These are phyloP conservation scores for Neurospora sp. DNA, from an alignment of 495 filamentous ascomycete genomes.

Conservation along the genomic window DNA sequence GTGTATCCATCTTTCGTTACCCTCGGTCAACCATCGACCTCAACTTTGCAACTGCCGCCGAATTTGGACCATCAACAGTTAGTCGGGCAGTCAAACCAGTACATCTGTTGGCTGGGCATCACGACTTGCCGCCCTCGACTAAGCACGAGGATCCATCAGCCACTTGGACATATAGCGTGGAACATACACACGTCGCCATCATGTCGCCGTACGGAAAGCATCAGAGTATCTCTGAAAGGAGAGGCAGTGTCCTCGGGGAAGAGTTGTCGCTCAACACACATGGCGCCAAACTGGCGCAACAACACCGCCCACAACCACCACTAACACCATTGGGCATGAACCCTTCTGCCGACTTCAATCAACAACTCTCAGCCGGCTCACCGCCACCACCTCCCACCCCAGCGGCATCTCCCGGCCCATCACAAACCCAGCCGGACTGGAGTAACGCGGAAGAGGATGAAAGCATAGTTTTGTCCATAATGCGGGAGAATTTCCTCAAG, in stretches of 20 bases:
- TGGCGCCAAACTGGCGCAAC: slow-evolving; percentile 36
- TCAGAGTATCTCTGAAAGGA: slow-evolving; percentile 34
- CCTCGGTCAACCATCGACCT: neutral
- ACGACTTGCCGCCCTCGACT: slow-evolving; percentile 1
- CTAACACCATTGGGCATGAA: slow-evolving; percentile 43
- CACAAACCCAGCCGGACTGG: slow-evolving; percentile 42
- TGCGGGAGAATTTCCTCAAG: slow-evolving; percentile 42
- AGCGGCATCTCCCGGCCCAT: slow-evolving; percentile 45
- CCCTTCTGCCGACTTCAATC: slow-evolving; percentile 45
- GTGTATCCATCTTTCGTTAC: neutral
- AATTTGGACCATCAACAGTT: neutral
- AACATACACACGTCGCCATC: neutral
- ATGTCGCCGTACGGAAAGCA: slow-evolving; percentile 33
- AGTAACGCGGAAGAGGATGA: slow-evolving; percentile 41
- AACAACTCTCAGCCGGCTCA: slow-evolving; percentile 37
- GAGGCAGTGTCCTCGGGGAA: slow-evolving; percentile 32
- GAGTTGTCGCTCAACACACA: slow-evolving; percentile 36
- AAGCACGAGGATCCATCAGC: neutral
- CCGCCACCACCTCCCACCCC: slow-evolving; percentile 47
- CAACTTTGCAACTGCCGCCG: neutral
- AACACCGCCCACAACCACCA: slow-evolving; percentile 41
- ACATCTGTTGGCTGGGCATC: neutral
- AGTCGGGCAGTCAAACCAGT: neutral
- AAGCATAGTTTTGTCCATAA: slow-evolving; percentile 38
- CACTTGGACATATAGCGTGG: neutral